Evolutionary conservation across 169 alveolate genomes (phyloP), one percentile per base, ranked within the genome.

Genomic region (Plasmodium falciparum): DNA sequence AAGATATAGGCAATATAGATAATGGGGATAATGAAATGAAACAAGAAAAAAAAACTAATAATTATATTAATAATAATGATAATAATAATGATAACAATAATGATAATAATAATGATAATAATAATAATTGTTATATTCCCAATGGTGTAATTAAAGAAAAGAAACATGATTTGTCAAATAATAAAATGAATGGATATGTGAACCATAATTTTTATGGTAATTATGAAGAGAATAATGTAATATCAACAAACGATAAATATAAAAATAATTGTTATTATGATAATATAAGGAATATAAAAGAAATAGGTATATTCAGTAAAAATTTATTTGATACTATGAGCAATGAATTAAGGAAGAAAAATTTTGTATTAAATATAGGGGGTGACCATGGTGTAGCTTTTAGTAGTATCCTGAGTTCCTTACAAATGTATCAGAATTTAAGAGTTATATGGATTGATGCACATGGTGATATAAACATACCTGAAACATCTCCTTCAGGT

Each of bases 381-480:
- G 96, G 96, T 17, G 96, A 94, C 59, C 96, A 94, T 62, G 56
- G 93, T 20, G 67, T 88, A 9, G 96, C 95, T 15, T 91, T 88
- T 33, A 91, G 95, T 6, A 88, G 95, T 17, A 75, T 94, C 33
- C 33, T 78, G 22, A 93, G 93, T 5, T 33, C 89, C 24, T 65
- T 86, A 66, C 83, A 88, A 29, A 76, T 61, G 11, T 83, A 70
- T 61, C 80, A 85, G n/a, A 62, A 92, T n/a, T 54, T 88, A 20
- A 92, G 76, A 63, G 89, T 94, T 4, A 50, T 94, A 13, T 94
- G 96, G 96, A 69, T 94, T 7, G 96, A 94, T 88, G 96, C 96
- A 17, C 96, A 94, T 83, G 93, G 92, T 1, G 96, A 94, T 59
- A 85, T 88, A 26, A 92, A 92, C 75, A 75, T 90, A n/a, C 95